Percentiles rank a stretch among this genome's conserved stretches.
Evolutionary conservation across 306 rosid genomes (phyloP).

Genomic region (Ochetophila trinervis): DNA sequence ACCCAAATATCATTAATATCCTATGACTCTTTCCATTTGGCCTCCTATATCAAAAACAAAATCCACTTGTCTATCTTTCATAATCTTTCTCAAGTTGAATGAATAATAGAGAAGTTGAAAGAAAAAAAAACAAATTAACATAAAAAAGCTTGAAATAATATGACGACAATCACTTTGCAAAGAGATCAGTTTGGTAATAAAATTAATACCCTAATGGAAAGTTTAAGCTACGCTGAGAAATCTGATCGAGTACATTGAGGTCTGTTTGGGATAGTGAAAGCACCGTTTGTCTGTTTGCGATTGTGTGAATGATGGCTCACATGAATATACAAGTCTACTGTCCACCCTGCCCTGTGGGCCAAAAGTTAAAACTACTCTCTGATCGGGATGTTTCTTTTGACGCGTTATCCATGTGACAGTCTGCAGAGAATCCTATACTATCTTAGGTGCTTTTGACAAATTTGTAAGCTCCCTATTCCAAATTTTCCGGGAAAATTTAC

Average conservation of each 20-base stretch:
- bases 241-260: neutral
- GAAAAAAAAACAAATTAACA: neutral
- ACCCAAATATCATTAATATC: neutral
- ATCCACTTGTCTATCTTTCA: neutral
- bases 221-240: too few species aligned
- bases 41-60: neutral
- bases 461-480: neutral
- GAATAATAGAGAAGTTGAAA: neutral
- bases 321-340: neutral
- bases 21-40: neutral
- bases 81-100: neutral
- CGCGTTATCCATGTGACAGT: slow-evolving; percentile 14
- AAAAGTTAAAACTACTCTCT: slow-evolving; percentile 5
- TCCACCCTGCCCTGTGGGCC: slow-evolving; percentile 13
- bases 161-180: too few species aligned
- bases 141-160: neutral
- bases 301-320: slow-evolving; percentile 7
- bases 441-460: neutral
- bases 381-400: neutral
- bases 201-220: too few species aligned
- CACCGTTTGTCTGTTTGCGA: slow-evolving; percentile 11
- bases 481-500: neutral
- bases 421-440: slow-evolving; percentile 23
- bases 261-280: neutral
- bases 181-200: too few species aligned